Base-by-base conservation (phyloP, 352 stramenopile genomes). In the Globisporangium abappressorium region DNA sequence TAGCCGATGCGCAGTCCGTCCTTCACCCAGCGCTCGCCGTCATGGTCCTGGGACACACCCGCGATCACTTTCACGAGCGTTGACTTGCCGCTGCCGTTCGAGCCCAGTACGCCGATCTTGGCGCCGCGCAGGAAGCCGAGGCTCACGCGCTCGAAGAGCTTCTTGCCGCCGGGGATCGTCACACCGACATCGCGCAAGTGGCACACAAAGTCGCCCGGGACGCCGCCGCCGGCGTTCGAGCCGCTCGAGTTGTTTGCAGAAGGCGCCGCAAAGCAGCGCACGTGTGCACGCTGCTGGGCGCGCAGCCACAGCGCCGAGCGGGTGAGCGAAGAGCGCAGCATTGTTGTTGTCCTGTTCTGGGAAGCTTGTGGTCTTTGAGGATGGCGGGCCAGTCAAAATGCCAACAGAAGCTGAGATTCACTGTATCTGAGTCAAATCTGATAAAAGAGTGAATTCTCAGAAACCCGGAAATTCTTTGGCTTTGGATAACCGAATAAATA, bases 21-120 rank as follows among this genome's bases (percentile, higher is more conserved):
- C 65, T 96, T 94, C 43, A 92, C 79, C 91, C 90, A 97, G 12
- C 91, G 78, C 71, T 96, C 87, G 28, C 91, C 91, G 67, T 97
- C 89, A 66, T 90, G 94, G 70, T 97, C 88, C 12, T 73, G 82
- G 64, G 72, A 77, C 15, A 98, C 95, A 24, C 97, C 95, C 3
- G 90, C 91, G 70, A 99, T 92, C 20, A 99, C 85, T 80, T 99
- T 99, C 12, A 99, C 81, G 15, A 99, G 80, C 43, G 97, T 99
- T 36, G 93, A 98, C 72, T 98, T 99, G 64, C 94, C 94, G 46
- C 75, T 97, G 60, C 97, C 97, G 74, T 99, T 99, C 4, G 96
- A 72, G 15, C 97, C 96, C 0, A 99, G 81, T 12, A 99, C 82
- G 15, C 96, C 97, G 58, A 99, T 97, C 65, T 98, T 97, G 67